phyloP scores from a whole-genome alignment of 192 early-diverging fungal species.

The Coemansia biformis region DNA sequence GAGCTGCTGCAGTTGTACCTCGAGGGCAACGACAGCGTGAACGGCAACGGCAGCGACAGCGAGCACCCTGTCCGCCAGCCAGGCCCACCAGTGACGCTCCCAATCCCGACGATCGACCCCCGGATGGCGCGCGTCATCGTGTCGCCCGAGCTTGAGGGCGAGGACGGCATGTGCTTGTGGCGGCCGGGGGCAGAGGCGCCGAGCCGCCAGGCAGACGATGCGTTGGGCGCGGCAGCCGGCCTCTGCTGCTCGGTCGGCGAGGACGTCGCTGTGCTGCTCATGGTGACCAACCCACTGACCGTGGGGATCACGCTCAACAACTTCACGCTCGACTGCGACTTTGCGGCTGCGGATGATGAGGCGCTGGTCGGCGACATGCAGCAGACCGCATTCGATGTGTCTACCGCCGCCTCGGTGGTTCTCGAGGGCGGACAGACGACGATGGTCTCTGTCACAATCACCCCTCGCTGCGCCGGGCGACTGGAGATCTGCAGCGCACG shows the following conservation, averaged over 20 bases:
- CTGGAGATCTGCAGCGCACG: conserved; percentile 69
- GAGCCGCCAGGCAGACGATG: neutral
- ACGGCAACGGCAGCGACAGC: neutral
- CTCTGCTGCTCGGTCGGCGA: conserved; percentile 45
- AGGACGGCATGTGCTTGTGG: conserved; percentile 34
- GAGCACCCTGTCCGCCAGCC: neutral
- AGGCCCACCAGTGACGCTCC: conserved; percentile 45
- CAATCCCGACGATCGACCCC: conserved; percentile 58
- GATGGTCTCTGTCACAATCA: conserved; percentile 36
- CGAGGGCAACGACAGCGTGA: conserved; percentile 16
- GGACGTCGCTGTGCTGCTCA: conserved; percentile 31
- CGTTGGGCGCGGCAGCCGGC: neutral
- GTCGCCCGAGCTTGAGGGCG: conserved; percentile 46
- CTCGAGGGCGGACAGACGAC: conserved; percentile 36
- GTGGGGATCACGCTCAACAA: conserved; percentile 39
- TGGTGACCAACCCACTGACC: conserved; percentile 44
- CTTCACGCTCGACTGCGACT: conserved; percentile 40
- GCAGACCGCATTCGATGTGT: too few species aligned
- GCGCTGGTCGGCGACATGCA: too few species aligned
- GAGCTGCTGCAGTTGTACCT: conserved; percentile 47
- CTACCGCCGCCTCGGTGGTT: conserved; percentile 20
- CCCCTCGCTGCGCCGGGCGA: conserved; percentile 49
- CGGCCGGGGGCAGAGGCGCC: conserved; percentile 19
- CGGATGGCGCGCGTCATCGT: conserved; percentile 30
- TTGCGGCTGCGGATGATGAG: conserved; percentile 8